These are phyloP conservation scores for Gyrodon lividus DNA, from an alignment of 768 basidiomycete species.

Conservation along the genomic window DNA sequence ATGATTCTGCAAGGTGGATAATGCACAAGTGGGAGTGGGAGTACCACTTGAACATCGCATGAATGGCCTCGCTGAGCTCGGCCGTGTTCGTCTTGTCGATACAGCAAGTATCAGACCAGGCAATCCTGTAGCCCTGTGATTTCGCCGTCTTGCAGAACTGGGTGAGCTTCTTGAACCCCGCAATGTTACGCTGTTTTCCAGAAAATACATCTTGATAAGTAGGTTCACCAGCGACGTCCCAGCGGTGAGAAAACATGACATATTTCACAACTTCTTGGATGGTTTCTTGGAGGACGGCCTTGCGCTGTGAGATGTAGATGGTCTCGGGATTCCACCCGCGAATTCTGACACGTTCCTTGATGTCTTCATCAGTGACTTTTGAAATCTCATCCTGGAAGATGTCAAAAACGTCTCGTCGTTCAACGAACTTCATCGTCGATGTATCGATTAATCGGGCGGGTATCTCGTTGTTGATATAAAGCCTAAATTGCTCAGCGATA, in stretches of 20 bases:
- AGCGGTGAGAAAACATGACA: constrained; percentile 28
- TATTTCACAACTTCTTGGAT: constrained; percentile 20
- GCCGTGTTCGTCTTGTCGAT: constrained; percentile 24
- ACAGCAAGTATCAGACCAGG: constrained; percentile 34
- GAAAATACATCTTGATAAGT: constrained; percentile 18
- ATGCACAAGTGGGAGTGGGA: constrained; percentile 29
- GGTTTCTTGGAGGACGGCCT: constrained; percentile 15
- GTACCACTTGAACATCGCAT: constrained; percentile 35
- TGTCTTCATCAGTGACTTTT: constrained; percentile 16
- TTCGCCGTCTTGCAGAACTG: constrained; percentile 23
- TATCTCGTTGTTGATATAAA: constrained; percentile 27
- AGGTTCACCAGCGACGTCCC: constrained; percentile 19
- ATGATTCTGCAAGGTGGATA: constrained; percentile 21
- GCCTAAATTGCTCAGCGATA: constrained; percentile 13
- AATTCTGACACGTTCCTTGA: constrained; percentile 3
- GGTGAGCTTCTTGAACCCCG: constrained; percentile 16
- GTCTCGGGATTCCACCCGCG: constrained; percentile 1
- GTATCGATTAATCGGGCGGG: constrained; percentile 27
- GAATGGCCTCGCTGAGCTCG: constrained; percentile 32
- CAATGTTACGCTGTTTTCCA: constrained; percentile 1
- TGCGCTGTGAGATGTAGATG: constrained; percentile 14
- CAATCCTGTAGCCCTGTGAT: constrained; percentile 15
- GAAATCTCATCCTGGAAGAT: constrained; percentile 20
- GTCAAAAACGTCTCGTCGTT: constrained; percentile 17
- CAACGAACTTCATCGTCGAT: constrained; percentile 18